A percentile compares a stretch with the other conserved stretches of the same genome.
Conservation (phyloP, 2,329 filamentous ascomycete species). For the Chaetothyriales sp. region DNA sequence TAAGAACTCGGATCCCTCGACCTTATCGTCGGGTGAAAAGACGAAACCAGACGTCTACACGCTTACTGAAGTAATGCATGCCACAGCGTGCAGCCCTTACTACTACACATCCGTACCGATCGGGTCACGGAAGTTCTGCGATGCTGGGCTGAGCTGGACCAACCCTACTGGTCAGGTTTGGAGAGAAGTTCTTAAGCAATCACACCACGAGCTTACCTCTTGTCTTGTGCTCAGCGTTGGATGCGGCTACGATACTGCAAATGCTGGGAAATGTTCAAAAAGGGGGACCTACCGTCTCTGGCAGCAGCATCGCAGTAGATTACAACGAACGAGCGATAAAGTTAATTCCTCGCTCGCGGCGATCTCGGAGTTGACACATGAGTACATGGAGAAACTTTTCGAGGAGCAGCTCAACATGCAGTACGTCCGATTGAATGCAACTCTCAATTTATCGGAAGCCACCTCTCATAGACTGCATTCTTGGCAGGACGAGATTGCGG, state of each 20-base stretch:
- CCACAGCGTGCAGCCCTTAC: slow-evolving; percentile 1
- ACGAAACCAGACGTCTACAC: neutral
- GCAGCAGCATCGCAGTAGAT: neutral
- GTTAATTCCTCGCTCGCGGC: neutral
- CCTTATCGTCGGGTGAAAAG: neutral
- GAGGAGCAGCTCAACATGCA: neutral
- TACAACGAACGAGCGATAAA: neutral
- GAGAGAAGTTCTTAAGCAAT: neutral
- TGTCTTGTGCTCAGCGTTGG: slow-evolving; percentile 1
- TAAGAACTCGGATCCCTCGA: no score
- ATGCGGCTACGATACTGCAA: neutral
- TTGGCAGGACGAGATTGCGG: neutral
- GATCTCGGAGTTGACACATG: neutral
- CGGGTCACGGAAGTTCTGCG: slow-evolving; percentile 1
- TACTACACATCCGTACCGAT: neutral
- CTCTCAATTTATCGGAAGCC: neutral
- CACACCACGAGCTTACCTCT: neutral
- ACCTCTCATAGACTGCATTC: neutral
- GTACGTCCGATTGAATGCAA: neutral
- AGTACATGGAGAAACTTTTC: neutral
- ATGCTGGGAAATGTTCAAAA: neutral
- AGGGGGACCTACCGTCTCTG: neutral
- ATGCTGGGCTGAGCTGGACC: neutral
- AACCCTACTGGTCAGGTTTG: neutral
- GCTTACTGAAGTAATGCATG: neutral